phyloP scores from a whole-genome alignment of 2,329 filamentous ascomycete species.

The Berkeleyomyces rouxiae region DNA sequence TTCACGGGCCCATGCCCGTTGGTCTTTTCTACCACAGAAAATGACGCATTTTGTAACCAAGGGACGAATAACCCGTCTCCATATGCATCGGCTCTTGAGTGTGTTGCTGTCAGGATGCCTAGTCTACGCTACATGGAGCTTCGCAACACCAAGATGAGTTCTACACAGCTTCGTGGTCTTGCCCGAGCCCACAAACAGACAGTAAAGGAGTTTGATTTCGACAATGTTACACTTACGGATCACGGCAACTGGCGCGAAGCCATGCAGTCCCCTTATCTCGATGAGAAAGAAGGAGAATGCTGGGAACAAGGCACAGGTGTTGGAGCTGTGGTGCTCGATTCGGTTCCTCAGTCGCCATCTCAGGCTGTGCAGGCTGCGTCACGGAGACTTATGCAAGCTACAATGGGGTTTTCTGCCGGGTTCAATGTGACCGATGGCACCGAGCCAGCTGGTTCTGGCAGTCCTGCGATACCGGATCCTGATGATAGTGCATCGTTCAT shows the following conservation, averaged over 20 bases:
- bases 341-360: constrained; percentile 23
- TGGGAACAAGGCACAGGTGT: constrained; percentile 22
- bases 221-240: constrained; percentile 52
- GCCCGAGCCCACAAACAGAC: constrained; percentile 49
- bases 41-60: constrained; percentile 23
- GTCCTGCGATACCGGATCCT: background rate
- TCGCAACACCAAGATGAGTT: constrained; percentile 56
- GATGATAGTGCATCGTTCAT: constrained; percentile 21
- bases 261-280: constrained; percentile 48
- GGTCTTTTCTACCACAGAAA: constrained; percentile 43
- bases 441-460: background rate
- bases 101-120: constrained; percentile 42
- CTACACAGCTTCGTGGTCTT: constrained; percentile 51
- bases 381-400: constrained; percentile 29
- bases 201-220: constrained; percentile 64
- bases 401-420: constrained; percentile 17
- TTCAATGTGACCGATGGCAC: background rate
- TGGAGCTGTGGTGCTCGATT: background rate
- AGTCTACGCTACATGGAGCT: constrained; percentile 52
- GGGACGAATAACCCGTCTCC: constrained; percentile 17
- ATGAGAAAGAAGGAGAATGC: constrained; percentile 18
- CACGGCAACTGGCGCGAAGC: constrained; percentile 67
- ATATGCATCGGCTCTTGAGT: constrained; percentile 23
- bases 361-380: constrained; percentile 38
- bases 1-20: constrained; percentile 57